These are phyloP conservation scores for Lipomyces lipofer DNA, from an alignment of 805 yeast species.

Conservation along the genomic window DNA sequence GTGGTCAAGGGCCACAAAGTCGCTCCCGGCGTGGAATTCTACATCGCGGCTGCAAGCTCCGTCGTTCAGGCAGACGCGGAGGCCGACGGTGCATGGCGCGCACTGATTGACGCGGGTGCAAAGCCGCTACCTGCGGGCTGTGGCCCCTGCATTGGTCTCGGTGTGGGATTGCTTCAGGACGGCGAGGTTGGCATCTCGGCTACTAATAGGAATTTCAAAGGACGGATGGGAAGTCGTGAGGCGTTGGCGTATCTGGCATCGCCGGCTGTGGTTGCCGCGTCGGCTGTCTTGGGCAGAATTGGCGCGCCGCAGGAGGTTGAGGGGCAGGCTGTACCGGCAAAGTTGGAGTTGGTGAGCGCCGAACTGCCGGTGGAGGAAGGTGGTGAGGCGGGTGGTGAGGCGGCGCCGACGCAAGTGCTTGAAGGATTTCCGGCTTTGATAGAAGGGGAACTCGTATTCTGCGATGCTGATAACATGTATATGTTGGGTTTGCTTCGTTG, in stretches of 20 bases:
- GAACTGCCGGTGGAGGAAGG: slow-evolving; percentile 42
- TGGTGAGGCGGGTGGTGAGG: slow-evolving; percentile 39
- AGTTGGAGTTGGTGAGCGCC: slow-evolving; percentile 33
- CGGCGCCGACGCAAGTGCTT: slow-evolving; percentile 65
- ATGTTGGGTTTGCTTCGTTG: background rate
- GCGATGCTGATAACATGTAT: slow-evolving; percentile 77
- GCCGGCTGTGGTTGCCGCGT: slow-evolving; percentile 98
- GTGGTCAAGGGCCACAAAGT: slow-evolving; percentile 79
- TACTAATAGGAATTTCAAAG: slow-evolving; percentile 97
- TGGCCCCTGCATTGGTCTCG: slow-evolving; percentile 98
- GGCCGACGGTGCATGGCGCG: slow-evolving; percentile 88
- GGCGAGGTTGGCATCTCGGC: slow-evolving; percentile 99
- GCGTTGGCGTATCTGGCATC: slow-evolving; percentile 95
- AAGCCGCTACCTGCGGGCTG: slow-evolving; percentile 96
- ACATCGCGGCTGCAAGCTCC: slow-evolving; percentile 96
- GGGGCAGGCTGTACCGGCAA: slow-evolving; percentile 47
- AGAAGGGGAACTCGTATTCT: slow-evolving; percentile 86
- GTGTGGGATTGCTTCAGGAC: slow-evolving; percentile 87
- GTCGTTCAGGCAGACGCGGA: slow-evolving; percentile 93
- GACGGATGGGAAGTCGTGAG: slow-evolving; percentile 97
- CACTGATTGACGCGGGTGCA: slow-evolving; percentile 88
- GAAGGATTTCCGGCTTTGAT: slow-evolving; percentile 90
- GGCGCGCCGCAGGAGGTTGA: slow-evolving; percentile 86
- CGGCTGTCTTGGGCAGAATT: slow-evolving; percentile 92
- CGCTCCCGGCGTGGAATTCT: slow-evolving; percentile 88